Evolutionary conservation across 192 early-diverging fungal genomes (phyloP), one percentile per base, ranked within the genome.

Genomic region (Linnemannia hyalina): DNA sequence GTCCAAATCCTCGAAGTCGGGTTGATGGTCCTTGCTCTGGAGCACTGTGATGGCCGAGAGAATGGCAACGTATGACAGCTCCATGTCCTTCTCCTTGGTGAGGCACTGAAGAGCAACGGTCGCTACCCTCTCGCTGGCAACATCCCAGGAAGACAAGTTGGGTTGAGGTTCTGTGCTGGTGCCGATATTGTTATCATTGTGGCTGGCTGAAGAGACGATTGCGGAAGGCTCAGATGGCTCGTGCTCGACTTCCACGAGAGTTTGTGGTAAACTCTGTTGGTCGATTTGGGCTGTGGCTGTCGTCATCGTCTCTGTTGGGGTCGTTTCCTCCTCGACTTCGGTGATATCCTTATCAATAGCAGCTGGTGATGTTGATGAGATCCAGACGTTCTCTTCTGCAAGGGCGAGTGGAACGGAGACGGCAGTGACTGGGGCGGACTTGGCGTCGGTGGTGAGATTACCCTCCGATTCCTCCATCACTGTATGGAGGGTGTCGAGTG

Each of bases 61-160:
- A 54, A 86, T 74, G 15, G 84, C 79, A 16, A 86, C 84, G 36
- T 86, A 86, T 7, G 84, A 86, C 6, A 81, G 63, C 41, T 86
- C 84, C 84, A 81, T 81, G 35, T 86, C 84, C 47, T 75, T 77
- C 42, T 81, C 84, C 29, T 47, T 73, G 22, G 26, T 74, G 16
- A 86, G 60, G 65, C 79, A 81, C 15, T 86, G 78, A 3, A 86
- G 63, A 5, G 80, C 80, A 0, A 86, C 76, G 1, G 78, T 75
- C 7, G 84, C 79, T 0, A 86, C 84, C 23, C 68, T 73, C 63
- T 81, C 79, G 26, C 73, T 86, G 54, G 84, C 84, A 15, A 70
- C 41, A 78, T 86, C 84, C 84, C 84, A 86, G 26, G 74, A 77
- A 10, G 83, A 68, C 38, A 85, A 11, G 3, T 3, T 70, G 22